Evolutionary conservation across 148 eudicot species (phyloP), one percentile per base, ranked within the genome.

Genomic region (Oxyria digyna): DNA sequence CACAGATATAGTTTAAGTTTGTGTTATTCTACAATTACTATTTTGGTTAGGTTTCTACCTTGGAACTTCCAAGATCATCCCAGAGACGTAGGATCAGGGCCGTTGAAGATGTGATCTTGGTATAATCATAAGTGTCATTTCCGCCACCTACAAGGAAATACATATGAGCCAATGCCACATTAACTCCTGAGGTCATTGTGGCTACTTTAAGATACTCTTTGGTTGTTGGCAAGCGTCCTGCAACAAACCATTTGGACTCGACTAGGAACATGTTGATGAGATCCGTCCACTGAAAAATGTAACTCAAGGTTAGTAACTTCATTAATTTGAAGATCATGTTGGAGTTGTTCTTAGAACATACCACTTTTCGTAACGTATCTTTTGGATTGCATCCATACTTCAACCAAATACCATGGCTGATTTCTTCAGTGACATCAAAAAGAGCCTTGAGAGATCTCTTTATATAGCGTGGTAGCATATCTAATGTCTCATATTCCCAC

Each of bases 11-110:
- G 3, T 8, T 20, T 8, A 6, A 49, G 18, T 8, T 52, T 45
- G 49, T 18, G 5, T 46, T n/a, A 17, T 46, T 43, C n/a, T 12
- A 46, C 11, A 0, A 0, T n/a, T 7, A 43, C 15, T 15, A 46
- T 5, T 46, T 46, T 29, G 65, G 14, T 15, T 15, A 59, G 20
- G 18, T 31, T 55, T 24, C 18, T 59, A 59, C 65, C 65, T 59
- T 38, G 1, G 21, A 59, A 59, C 38, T 59, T 59, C 65, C 65
- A 15, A 52, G 65, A 59, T 59, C 93, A 71, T 90, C 87, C 79
- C 77, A 85, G 72, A 90, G 91, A 18, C 95, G 89, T 68, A 84
- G 78, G 74, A 91, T 82, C 40, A 79, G 76, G 17, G 85, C 95
- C 6, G 67, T 40, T 13, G 74, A 82, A n/a, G 83, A 67, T 9